phyloP scores from a whole-genome alignment of 371 early-diverging fungal species.

The Haplosporangium sp. region DNA sequence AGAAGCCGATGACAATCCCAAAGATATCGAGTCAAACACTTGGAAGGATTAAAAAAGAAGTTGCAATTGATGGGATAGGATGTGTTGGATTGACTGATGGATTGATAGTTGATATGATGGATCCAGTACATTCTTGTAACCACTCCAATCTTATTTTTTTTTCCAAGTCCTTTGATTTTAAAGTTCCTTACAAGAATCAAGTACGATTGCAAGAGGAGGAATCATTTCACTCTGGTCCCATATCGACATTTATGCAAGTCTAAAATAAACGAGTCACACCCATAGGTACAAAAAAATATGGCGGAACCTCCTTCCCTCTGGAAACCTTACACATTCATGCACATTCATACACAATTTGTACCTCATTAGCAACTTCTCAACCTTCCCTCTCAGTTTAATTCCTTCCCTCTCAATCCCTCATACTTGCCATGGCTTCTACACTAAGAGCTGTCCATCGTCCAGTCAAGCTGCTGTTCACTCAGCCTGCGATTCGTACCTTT shows the following conservation, averaged over 20 bases:
- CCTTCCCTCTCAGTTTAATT: background rate
- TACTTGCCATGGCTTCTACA: conserved; percentile 7
- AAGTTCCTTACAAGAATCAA: conserved; percentile 47
- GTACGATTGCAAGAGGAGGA: conserved; percentile 51
- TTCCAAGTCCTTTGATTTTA: background rate
- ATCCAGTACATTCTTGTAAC: background rate
- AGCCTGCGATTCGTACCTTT: conserved; percentile 1
- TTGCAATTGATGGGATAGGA: conserved; percentile 5
- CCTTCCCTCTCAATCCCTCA: background rate
- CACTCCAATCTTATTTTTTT: background rate
- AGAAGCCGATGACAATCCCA: conserved; percentile 1
- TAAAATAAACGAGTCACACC: background rate
- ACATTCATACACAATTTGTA: background rate
- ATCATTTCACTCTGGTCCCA: background rate
- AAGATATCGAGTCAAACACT: background rate
- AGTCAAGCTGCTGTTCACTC: background rate
- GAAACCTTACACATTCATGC: no score
- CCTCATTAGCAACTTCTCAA: background rate
- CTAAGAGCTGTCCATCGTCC: conserved; percentile 5
- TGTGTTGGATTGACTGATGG: conserved; percentile 21
- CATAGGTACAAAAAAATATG: background rate
- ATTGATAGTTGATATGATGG: conserved; percentile 6
- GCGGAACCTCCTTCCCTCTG: background rate
- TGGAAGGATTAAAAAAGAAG: background rate
- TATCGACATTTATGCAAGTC: conserved; percentile 12